phyloP scores from a whole-genome alignment of 306 rosid genomes.

The Vigna mungo region DNA sequence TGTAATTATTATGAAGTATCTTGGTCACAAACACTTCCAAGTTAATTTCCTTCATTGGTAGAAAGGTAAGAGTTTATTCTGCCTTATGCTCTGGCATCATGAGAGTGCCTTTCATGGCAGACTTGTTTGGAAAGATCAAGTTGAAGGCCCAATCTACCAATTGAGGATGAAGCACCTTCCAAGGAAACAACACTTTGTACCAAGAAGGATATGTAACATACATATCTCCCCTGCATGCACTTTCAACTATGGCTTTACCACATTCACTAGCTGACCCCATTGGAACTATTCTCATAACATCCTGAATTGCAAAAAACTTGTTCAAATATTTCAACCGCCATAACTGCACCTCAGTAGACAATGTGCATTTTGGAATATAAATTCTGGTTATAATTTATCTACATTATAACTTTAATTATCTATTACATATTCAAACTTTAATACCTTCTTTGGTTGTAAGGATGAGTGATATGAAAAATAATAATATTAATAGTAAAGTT shows the following conservation, averaged over 20 bases:
- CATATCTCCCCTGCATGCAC: slow-evolving; percentile 50
- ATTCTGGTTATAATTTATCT: no score
- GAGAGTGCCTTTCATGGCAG: background rate
- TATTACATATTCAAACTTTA: no score
- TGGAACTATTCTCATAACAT: slow-evolving; percentile 35
- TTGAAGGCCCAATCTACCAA: slow-evolving; percentile 6
- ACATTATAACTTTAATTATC: no score
- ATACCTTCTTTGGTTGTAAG: no score
- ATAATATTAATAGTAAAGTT: no score
- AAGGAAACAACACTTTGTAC: slow-evolving; percentile 36
- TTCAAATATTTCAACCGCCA: no score
- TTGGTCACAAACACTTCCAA: background rate
- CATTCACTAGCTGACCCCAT: slow-evolving; percentile 40
- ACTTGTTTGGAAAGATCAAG: background rate
- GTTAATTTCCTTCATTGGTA: background rate
- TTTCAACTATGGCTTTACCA: slow-evolving; percentile 42
- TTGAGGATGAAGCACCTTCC: slow-evolving; percentile 43
- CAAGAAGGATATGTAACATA: slow-evolving; percentile 50
- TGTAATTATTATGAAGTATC: no score
- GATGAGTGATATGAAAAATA: no score
- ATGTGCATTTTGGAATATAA: no score
- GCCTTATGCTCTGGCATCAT: background rate
- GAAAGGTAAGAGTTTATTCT: background rate
- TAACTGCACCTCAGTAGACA: no score
- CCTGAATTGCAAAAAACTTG: no score